phyloP scores from a whole-genome alignment of 1,284 basidiomycete species.

The Fomitopsis betulina region DNA sequence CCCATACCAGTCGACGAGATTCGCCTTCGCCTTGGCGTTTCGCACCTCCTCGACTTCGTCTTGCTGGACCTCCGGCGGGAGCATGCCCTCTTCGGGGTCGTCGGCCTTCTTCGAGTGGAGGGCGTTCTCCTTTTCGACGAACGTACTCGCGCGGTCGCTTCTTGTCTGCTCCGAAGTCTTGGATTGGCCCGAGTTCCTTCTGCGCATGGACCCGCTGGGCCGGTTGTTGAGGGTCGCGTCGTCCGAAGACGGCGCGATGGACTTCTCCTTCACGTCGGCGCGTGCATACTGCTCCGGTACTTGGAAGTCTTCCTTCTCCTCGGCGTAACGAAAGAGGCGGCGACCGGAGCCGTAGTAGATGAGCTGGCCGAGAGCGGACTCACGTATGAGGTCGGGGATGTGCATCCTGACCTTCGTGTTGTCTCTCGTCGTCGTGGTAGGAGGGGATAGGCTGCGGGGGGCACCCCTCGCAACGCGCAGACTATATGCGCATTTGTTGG shows the following conservation, averaged over 20 bases:
- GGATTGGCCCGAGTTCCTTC: not conserved
- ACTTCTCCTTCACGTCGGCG: not conserved
- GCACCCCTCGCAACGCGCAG: no score
- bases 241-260: not conserved
- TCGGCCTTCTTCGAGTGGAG: not conserved
- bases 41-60: not conserved
- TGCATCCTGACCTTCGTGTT: not conserved
- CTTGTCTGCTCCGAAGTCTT: not conserved
- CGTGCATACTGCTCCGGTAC: slow-evolving; percentile 5
- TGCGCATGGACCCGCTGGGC: not conserved
- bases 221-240: not conserved
- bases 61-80: not conserved
- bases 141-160: not conserved
- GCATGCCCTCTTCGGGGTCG: not conserved
- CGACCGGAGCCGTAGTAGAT: slow-evolving; percentile 13
- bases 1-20: slow-evolving; percentile 22
- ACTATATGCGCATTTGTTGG: no score
- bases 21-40: not conserved
- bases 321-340: slow-evolving; percentile 10
- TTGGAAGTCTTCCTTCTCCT: slow-evolving; percentile 9
- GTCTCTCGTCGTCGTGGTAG: not conserved
- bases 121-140: not conserved
- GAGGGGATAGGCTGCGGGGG: not conserved
- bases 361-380: slow-evolving; percentile 13
- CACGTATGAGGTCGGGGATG: slow-evolving; percentile 8